phyloP scores from a whole-genome alignment of 805 yeast genomes.

The Danielia reshetovae region DNA sequence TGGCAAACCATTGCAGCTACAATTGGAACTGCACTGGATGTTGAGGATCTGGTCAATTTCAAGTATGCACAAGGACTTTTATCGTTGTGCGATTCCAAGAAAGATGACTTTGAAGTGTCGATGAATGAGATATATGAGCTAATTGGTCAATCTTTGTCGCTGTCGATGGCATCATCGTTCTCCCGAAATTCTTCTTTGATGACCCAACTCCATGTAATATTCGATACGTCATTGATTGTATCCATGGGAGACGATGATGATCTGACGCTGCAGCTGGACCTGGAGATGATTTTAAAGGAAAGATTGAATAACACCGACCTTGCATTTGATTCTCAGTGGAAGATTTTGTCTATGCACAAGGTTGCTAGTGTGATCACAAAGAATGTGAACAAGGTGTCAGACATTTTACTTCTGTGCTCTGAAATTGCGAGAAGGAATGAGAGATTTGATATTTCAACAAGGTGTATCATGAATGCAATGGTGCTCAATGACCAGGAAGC shows the following conservation, averaged over 20 bases:
- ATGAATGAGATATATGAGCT: constrained; percentile 50
- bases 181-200: constrained; percentile 34
- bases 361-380: constrained; percentile 32
- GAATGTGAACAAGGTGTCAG: constrained; percentile 36
- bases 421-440: constrained; percentile 62
- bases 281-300: constrained; percentile 21
- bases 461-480: constrained; percentile 60
- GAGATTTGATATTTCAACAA: constrained; percentile 68
- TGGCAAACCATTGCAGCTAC: constrained; percentile 60
- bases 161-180: constrained; percentile 34
- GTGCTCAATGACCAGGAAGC: constrained; percentile 41
- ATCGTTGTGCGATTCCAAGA: constrained; percentile 35
- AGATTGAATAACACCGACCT: constrained; percentile 36
- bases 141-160: constrained; percentile 56
- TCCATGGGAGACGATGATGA: constrained; percentile 10
- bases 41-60: constrained; percentile 55
- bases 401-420: constrained; percentile 58
- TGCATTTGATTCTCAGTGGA: constrained; percentile 55
- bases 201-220: constrained; percentile 35
- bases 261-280: constrained; percentile 9
- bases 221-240: constrained; percentile 29
- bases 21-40: constrained; percentile 36
- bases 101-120: constrained; percentile 31
- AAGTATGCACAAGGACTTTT: constrained; percentile 63
- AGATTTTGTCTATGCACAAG: constrained; percentile 55